phyloP scores from a whole-genome alignment of 2,329 filamentous ascomycete species.

The Paramyrothecium sp. region DNA sequence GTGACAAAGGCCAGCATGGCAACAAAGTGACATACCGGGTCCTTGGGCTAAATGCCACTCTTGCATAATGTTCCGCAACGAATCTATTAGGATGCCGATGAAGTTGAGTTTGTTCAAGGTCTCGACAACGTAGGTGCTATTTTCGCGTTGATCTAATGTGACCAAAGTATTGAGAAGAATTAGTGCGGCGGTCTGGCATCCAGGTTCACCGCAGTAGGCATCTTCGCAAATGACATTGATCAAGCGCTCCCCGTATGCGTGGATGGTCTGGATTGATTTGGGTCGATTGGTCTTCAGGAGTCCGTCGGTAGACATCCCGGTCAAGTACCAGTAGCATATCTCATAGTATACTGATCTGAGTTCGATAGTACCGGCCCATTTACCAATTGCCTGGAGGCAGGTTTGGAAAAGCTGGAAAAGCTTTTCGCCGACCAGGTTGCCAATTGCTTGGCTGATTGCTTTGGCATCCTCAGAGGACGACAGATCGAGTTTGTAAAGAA shows the following conservation, averaged over 20 bases:
- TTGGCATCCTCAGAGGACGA: slow-evolving; percentile 34
- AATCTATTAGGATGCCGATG: slow-evolving; percentile 84
- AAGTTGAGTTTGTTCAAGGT: slow-evolving; percentile 85
- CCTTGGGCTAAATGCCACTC: slow-evolving; percentile 64
- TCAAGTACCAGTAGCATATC: slow-evolving; percentile 84
- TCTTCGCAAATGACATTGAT: slow-evolving; percentile 91
- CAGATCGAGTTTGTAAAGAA: slow-evolving; percentile 71
- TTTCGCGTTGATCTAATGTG: slow-evolving; percentile 68
- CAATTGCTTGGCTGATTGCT: slow-evolving; percentile 44
- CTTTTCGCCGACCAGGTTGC: slow-evolving; percentile 82
- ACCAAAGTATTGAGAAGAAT: slow-evolving; percentile 80
- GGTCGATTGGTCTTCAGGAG: slow-evolving; percentile 44
- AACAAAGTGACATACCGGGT: slow-evolving; percentile 44
- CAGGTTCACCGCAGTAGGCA: slow-evolving; percentile 78
- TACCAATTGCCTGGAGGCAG: slow-evolving; percentile 75
- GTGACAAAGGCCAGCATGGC: not conserved
- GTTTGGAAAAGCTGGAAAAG: slow-evolving; percentile 89
- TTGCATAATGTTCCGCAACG: slow-evolving; percentile 71
- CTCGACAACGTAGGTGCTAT: slow-evolving; percentile 74
- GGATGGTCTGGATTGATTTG: slow-evolving; percentile 71
- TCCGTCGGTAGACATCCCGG: slow-evolving; percentile 60
- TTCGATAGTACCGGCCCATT: slow-evolving; percentile 66
- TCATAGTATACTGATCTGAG: slow-evolving; percentile 86
- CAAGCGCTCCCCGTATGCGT: slow-evolving; percentile 69
- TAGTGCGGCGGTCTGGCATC: slow-evolving; percentile 81